Base-by-base conservation (phyloP, 352 stramenopile species). In the Phytopythium aichiense region DNA sequence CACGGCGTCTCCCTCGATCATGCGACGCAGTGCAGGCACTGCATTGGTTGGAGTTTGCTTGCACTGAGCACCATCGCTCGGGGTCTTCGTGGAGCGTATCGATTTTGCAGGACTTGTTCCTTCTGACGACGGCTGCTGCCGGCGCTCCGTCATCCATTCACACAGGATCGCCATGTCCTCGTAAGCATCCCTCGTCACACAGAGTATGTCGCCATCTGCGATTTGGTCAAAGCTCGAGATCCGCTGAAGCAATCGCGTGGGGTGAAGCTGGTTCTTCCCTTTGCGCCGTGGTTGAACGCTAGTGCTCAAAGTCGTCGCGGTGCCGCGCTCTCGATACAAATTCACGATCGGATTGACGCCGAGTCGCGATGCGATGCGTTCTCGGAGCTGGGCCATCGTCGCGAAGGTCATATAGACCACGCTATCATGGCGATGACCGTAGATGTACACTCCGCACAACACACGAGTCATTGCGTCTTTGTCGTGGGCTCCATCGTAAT, bases 101-200 rank as follows among this genome's bases (percentile, higher is more conserved):
- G 35, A 16, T 45, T 49, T 46, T 52, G 33, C 7, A 16, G 23
- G 15, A 20, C 22, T n/a, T n/a, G n/a, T 12, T n/a, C 40, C 25
- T 33, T n/a, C 35, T 51, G 42, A 0, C 12, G 38, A 8, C 67
- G 61, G 48, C 6, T 25, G 61, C 13, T 53, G 48, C 45, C 64
- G 25, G 13, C 61, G 57, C 43, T 76, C 60, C 22, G 82, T 78
- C 53, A 89, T 84, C 82, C 80, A 90, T 18, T 76, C 63, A 30
- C 80, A 89, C 25, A 89, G 58, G 28, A 92, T 86, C 23, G 66
- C 70, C 74, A 89, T 92, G 30, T 92, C 82, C 46, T 92, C 76
- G 63, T 88, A 87, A 13, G 75, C 56, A 28, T 85, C 70, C 22
- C 71, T 77, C 0, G 82, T 92, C 43, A 76, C 69, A 46, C 81